Evolutionary conservation across 345 rosid species (phyloP).

Genomic region (Punica granatum): DNA sequence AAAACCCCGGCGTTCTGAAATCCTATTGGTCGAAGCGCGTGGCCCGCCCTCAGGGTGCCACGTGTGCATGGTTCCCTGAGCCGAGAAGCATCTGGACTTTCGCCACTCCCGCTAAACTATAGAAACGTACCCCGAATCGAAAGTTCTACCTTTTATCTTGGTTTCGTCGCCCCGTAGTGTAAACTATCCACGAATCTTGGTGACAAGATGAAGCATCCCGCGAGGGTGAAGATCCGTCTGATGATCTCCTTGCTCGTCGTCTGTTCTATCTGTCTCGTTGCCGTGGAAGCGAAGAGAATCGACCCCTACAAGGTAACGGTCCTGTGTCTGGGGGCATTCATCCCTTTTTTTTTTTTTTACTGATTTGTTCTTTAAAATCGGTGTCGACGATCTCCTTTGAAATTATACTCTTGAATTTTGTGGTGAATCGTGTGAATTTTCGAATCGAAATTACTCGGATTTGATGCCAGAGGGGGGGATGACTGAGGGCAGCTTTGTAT

Average conservation of each 20-base stretch:
- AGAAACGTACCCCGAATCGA: neutral
- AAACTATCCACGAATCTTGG: neutral
- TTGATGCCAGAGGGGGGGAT: too few species aligned
- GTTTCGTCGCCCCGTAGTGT: neutral
- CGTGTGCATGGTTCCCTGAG: slow-evolving; percentile 29
- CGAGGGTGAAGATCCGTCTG: slow-evolving; percentile 26
- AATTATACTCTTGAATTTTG: neutral
- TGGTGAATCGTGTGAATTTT: neutral
- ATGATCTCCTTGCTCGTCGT: slow-evolving; percentile 17
- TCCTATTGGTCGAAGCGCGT: slow-evolving; percentile 64
- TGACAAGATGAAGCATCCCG: neutral
- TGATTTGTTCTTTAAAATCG: neutral
- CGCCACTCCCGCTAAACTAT: slow-evolving; percentile 30
- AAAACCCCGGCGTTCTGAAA: slow-evolving; percentile 12
- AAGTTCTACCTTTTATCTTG: neutral
- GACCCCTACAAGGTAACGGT: slow-evolving; percentile 71
- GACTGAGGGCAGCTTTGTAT: neutral
- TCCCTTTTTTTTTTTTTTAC: neutral
- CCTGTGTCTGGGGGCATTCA: neutral
- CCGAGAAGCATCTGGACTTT: slow-evolving; percentile 32
- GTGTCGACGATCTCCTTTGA: neutral
- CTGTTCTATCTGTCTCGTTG: slow-evolving; percentile 25
- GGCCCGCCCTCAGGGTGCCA: slow-evolving; percentile 36
- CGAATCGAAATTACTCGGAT: neutral
- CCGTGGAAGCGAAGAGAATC: slow-evolving; percentile 31